Evolutionary conservation across 1,139 yeast species (phyloP), one percentile per base, ranked within the genome.

Genomic region (Candida labiduridarum): DNA sequence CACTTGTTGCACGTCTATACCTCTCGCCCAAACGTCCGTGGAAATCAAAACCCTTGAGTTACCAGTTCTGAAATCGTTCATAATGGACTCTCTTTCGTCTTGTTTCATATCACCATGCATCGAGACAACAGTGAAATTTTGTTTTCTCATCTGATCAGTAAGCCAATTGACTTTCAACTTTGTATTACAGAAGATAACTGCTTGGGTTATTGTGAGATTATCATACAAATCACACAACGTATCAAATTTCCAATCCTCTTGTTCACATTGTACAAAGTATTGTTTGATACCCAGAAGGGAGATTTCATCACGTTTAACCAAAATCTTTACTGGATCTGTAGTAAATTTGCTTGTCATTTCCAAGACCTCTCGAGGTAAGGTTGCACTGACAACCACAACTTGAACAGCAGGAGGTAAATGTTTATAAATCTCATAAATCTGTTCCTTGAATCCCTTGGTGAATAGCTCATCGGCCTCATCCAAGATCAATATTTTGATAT

Each of bases 81-180:
- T 94, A 55, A 92, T 85, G 50, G 78, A 74, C 66, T 91, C 96
- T 66, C 98, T 78, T 63, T 92, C 96, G 52, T 87, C 90, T 70
- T 94, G 98, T 61, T 88, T 87, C 96, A 94, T 89, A 63, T 94
- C 98, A 27, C 97, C 98, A 66, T 94, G 98, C 96, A 94, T 92
- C 9, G 97, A 79, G 5, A 85, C 89, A 15, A 92, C 97, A 0
- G 96, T 86, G 69, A 94, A 94, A 65, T 90, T 89, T 15, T 92
- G 84, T 59, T 82, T 85, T 49, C 78, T 76, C 80, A 94, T 80
- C 63, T 87, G 87, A n/a, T 81, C 84, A 4, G 90, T 76, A 27
- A 94, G 74, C 96, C 97, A 91, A 66, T 90, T 96, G 40, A 94
- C 98, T 67, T 92, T 92, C 62, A 85, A 80, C 64, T 89, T 88